A percentile compares a stretch with the other conserved stretches of the same genome.
phyloP scores from a whole-genome alignment of 306 rosid genomes.

The Dryas drummondii region DNA sequence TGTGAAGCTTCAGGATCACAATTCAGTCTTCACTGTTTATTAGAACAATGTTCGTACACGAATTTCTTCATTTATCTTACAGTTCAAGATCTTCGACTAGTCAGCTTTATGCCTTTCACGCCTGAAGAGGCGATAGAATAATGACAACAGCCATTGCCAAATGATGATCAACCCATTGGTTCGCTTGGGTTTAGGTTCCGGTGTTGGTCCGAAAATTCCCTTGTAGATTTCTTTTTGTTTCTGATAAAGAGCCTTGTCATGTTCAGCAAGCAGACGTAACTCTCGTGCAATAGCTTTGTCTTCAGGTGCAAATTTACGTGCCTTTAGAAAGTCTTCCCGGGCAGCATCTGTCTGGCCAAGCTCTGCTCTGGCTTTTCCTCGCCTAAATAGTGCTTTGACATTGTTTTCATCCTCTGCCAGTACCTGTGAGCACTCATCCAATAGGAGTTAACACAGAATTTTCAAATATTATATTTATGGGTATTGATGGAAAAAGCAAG shows the following conservation, averaged over 20 bases:
- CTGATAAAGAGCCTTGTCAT: slow-evolving; percentile 79
- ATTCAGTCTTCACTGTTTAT: background rate
- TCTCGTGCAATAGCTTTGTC: slow-evolving; percentile 84
- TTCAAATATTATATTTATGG: background rate
- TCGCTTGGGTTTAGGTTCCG: slow-evolving; percentile 57
- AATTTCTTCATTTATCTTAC: background rate
- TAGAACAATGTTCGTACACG: background rate
- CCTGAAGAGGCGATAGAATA: slow-evolving; percentile 50
- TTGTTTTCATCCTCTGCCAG: slow-evolving; percentile 86
- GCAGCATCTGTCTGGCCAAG: slow-evolving; percentile 93
- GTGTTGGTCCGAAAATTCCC: slow-evolving; percentile 88
- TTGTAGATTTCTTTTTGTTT: slow-evolving; percentile 92
- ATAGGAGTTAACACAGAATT: background rate
- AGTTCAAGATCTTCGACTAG: slow-evolving; percentile 29
- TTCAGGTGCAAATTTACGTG: slow-evolving; percentile 57
- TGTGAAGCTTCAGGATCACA: slow-evolving; percentile 1
- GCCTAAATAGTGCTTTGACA: slow-evolving; percentile 76
- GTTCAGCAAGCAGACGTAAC: slow-evolving; percentile 68
- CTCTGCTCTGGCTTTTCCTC: slow-evolving; percentile 88
- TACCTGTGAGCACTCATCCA: slow-evolving; percentile 48
- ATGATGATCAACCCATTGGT: slow-evolving; percentile 43
- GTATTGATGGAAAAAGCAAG: slow-evolving; percentile 3
- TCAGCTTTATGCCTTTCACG: slow-evolving; percentile 51
- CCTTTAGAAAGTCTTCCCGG: slow-evolving; percentile 71
- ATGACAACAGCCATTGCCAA: slow-evolving; percentile 70